A percentile compares a stretch with the other conserved stretches of the same genome.
These are phyloP conservation scores for Lipomyces anomalus DNA, from an alignment of 805 yeast species.

Conservation along the genomic window DNA sequence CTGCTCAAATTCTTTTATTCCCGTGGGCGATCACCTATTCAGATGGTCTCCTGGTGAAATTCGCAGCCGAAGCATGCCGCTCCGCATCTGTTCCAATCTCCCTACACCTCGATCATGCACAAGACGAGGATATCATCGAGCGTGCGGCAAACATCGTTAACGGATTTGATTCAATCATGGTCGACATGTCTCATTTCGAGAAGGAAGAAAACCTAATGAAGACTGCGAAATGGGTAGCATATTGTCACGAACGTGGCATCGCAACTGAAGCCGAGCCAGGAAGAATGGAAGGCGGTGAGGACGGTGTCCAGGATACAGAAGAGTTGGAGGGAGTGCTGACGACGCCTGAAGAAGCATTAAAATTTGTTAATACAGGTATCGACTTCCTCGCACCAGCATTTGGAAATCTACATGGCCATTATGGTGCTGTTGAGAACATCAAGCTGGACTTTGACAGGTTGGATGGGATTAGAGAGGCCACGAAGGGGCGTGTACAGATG, in stretches of 20 bases:
- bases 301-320: constrained; percentile 7
- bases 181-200: constrained; percentile 11
- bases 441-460: constrained; percentile 9
- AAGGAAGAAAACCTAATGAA: constrained; percentile 7
- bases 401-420: constrained; percentile 10
- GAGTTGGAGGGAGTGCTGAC: constrained; percentile 8
- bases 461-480: constrained; percentile 1
- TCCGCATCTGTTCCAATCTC: constrained; percentile 7
- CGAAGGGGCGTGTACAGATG: constrained; percentile 1
- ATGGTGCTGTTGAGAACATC: constrained; percentile 6
- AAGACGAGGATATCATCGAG: constrained; percentile 8
- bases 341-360: constrained; percentile 8
- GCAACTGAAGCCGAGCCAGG: constrained; percentile 15
- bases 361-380: constrained; percentile 8
- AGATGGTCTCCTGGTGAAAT: constrained; percentile 6
- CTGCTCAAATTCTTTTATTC: constrained; percentile 5
- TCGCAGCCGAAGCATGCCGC: constrained; percentile 5
- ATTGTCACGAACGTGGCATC: constrained; percentile 8
- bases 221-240: constrained; percentile 9
- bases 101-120: constrained; percentile 10
- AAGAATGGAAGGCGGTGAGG: constrained; percentile 13
- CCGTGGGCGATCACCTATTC: constrained; percentile 11
- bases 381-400: constrained; percentile 12
- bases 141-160: constrained; percentile 2
- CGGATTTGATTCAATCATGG: constrained; percentile 12